Percentiles rank a stretch among this genome's conserved stretches.
Conservation (phyloP, 1,284 basidiomycete species). For the Gymnopus androsaceus region DNA sequence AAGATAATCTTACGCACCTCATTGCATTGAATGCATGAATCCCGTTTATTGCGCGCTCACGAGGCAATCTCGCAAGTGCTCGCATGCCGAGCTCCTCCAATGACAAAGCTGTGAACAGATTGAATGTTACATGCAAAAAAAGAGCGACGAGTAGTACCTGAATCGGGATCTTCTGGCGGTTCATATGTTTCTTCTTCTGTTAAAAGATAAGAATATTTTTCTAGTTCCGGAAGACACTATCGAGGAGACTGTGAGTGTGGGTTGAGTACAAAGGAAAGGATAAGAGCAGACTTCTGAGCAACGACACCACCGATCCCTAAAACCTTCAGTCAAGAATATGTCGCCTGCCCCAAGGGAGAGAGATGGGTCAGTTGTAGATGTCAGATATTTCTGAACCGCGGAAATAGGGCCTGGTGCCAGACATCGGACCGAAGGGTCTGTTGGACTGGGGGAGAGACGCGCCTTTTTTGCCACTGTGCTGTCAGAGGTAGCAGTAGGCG, state of each 20-base stretch:
- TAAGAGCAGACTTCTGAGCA: constrained; percentile 52
- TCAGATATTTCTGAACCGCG: constrained; percentile 37
- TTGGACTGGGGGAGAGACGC: constrained; percentile 34
- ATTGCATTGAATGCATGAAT: constrained; percentile 79
- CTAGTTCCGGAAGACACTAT: constrained; percentile 59
- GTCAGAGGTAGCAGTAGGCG: constrained; percentile 37
- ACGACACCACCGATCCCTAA: constrained; percentile 72
- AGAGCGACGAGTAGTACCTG: constrained; percentile 42
- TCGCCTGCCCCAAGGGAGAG: constrained; percentile 57
- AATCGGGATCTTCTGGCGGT: constrained; percentile 81
- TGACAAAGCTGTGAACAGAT: constrained; percentile 53
- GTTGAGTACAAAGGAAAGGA: not conserved
- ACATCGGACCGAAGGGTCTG: constrained; percentile 37
- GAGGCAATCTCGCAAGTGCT: constrained; percentile 67
- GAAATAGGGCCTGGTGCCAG: constrained; percentile 51
- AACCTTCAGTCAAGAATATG: constrained; percentile 71
- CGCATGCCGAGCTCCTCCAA: constrained; percentile 80
- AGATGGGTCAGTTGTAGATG: constrained; percentile 24
- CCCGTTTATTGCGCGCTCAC: constrained; percentile 76
- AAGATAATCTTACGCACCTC: constrained; percentile 46
- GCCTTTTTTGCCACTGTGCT: constrained; percentile 53
- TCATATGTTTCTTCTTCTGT: constrained; percentile 81
- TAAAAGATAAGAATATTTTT: constrained; percentile 58
- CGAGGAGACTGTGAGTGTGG: constrained; percentile 9
- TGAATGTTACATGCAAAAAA: constrained; percentile 7